Percentiles rank a stretch among this genome's conserved stretches.
Evolutionary conservation across 1,284 basidiomycete genomes (phyloP).

Genomic region (Apiotrichum sp.): DNA sequence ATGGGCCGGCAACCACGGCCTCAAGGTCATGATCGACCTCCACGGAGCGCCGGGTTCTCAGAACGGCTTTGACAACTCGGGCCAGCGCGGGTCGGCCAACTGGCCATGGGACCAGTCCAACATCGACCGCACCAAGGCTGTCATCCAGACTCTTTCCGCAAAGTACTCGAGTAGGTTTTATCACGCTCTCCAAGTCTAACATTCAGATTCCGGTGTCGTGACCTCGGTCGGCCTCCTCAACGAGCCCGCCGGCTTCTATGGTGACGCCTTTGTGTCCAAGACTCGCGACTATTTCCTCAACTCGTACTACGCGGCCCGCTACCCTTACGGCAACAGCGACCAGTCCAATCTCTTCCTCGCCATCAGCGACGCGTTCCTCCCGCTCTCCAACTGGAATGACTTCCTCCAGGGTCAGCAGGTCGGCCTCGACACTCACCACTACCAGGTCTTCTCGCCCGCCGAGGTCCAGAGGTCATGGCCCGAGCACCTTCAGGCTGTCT

Average conservation of each 20-base stretch:
- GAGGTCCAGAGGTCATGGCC: constrained; percentile 56
- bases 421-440: constrained; percentile 75
- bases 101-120: constrained; percentile 67
- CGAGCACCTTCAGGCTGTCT: constrained; percentile 61
- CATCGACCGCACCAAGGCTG: constrained; percentile 57
- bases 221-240: constrained; percentile 51
- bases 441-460: constrained; percentile 66
- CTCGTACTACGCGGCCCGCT: constrained; percentile 61
- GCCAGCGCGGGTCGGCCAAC: constrained; percentile 58
- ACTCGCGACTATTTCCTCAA: constrained; percentile 62
- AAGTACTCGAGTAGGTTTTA: constrained; percentile 5
- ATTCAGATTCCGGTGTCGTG: constrained; percentile 55
- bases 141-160: constrained; percentile 19
- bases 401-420: constrained; percentile 63
- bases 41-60: constrained; percentile 80
- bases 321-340: constrained; percentile 53
- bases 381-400: constrained; percentile 64
- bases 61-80: constrained; percentile 75
- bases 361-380: constrained; percentile 81
- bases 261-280: constrained; percentile 54
- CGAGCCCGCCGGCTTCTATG: constrained; percentile 72
- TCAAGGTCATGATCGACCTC: constrained; percentile 64
- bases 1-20: constrained; percentile 68
- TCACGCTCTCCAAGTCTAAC: background rate
- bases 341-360: constrained; percentile 50